Base-by-base conservation (phyloP, 31 red algal genomes). In the Porphyra umbilicalis region DNA sequence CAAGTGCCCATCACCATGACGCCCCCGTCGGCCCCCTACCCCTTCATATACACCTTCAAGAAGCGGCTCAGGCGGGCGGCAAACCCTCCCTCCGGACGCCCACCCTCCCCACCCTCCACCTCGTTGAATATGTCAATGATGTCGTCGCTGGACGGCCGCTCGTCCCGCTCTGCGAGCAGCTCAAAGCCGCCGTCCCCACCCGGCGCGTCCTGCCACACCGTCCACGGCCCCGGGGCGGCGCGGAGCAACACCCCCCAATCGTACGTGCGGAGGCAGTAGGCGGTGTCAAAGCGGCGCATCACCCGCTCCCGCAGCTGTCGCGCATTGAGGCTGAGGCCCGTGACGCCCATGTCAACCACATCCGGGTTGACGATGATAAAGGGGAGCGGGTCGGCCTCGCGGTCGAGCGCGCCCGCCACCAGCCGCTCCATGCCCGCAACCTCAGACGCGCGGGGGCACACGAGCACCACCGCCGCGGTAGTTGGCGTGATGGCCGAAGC, bases 341-440 rank as follows among this genome's bases (percentile, higher is more conserved):
- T 97, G 4, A 92, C 90, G 79, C 94, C 94, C 94, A 97, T 97
- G 82, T 97, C 94, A 36, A 97, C 85, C 76, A 97, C 46, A 67
- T 97, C 90, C 11, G 90, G 87, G 82, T 97, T 97, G 75, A 97
- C 39, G 37, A 97, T 83, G 25, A 97, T 38, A 35, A 93, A 33
- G 46, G 85, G 90, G 38, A 77, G 32, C 33, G 42, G 85, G 10
- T 35, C 83, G 32, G 77, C 88, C 39, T 77, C 76, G 35, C 36
- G 75, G 35, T 71, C 35, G 29, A 38, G 81, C 35, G 81, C 31
- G 0, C 11, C 75, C 77, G 91, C 85, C 29, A 89, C 91, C 35
- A 93, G 80, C 29, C 37, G 34, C 76, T 38, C 39, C 32, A 97
- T 80, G 32, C 38, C 36, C n/a, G 79, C 82, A 29, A 90, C 91